phyloP scores from a whole-genome alignment of 768 basidiomycete genomes.

The Filobasidium wieringae region DNA sequence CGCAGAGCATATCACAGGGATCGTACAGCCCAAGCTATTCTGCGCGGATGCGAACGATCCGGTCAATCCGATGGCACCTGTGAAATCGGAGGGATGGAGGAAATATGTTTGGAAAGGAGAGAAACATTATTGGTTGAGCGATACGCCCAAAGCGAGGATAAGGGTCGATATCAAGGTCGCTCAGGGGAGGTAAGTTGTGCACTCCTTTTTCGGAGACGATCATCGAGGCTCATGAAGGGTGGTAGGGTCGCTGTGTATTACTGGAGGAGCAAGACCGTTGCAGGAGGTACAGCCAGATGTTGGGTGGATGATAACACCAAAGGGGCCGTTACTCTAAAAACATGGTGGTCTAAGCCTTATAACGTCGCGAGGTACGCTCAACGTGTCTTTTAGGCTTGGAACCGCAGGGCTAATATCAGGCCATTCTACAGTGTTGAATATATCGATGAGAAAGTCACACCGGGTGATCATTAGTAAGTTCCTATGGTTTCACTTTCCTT shows the following conservation, averaged over 20 bases:
- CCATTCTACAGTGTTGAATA: slow-evolving; percentile 26
- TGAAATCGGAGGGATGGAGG: slow-evolving; percentile 25
- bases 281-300: slow-evolving; percentile 22
- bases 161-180: slow-evolving; percentile 33
- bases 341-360: slow-evolving; percentile 32
- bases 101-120: slow-evolving; percentile 33
- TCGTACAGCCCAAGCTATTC: slow-evolving; percentile 32
- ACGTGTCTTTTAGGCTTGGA: background rate
- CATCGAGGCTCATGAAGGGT: background rate
- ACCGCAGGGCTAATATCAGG: slow-evolving; percentile 10
- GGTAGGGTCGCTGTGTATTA: slow-evolving; percentile 35
- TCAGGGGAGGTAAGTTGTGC: slow-evolving; percentile 27
- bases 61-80: slow-evolving; percentile 29
- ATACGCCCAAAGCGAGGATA: slow-evolving; percentile 28
- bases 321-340: slow-evolving; percentile 25
- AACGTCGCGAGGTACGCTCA: slow-evolving; percentile 28
- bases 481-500: background rate
- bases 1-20: slow-evolving; percentile 17
- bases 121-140: slow-evolving; percentile 34
- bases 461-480: slow-evolving; percentile 36
- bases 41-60: slow-evolving; percentile 36
- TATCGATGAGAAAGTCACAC: slow-evolving; percentile 36
- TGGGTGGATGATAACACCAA: slow-evolving; percentile 37
- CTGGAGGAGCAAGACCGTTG: slow-evolving; percentile 30
- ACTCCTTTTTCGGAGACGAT: background rate